Evolutionary conservation across 139 green algal species (phyloP), one percentile per base, ranked within the genome.

Genomic region (Picochlorum sp.): DNA sequence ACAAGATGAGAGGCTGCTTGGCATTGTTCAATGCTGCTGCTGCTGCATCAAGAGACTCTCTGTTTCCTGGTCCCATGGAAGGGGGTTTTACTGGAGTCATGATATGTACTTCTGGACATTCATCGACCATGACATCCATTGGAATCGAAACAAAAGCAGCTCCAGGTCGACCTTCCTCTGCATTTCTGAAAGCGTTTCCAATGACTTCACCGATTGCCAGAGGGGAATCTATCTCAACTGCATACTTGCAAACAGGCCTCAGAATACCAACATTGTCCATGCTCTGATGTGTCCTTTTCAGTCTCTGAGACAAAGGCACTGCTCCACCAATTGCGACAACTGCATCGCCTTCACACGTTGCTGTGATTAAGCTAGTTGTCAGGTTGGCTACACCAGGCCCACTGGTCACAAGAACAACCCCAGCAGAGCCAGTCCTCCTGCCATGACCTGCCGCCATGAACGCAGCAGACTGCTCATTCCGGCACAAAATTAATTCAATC

Each of bases 131-230:
- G n/a, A 46, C 9, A 23, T 62, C 62, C 62, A 37, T 24, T 20
- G 62, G 62, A 56, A 68, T 56, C 4, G 62, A 68, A 21, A 68
- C 62, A 34, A 68, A 68, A 15, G 37, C 20, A 14, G 62, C 62
- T 21, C 62, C 62, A 1, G 62, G 62, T 34, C 62, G 37, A 24
- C 62, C 62, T 21, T 37, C 56, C 62, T 68, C 62, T 24, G 62
- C 62, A 9, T 56, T 57, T 6, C 62, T 32, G n/a, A 68, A 68
- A 3, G 62, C 62, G 23, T 62, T 62, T 1, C 37, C 57, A 14
- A 68, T 20, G 34, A 68, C 62, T 45, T 68, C 62, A 23, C 50
- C 56, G 20, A 68, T 68, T 37, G 41, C 23, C 1, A 62, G 50
- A 9, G 62, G 34, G 23, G 30, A 34, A 38, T 56, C 30, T 1